Percentiles rank a stretch among this genome's conserved stretches.
phyloP scores from a whole-genome alignment of 2,329 filamentous ascomycete genomes.

The Dactylellina drechsleri region DNA sequence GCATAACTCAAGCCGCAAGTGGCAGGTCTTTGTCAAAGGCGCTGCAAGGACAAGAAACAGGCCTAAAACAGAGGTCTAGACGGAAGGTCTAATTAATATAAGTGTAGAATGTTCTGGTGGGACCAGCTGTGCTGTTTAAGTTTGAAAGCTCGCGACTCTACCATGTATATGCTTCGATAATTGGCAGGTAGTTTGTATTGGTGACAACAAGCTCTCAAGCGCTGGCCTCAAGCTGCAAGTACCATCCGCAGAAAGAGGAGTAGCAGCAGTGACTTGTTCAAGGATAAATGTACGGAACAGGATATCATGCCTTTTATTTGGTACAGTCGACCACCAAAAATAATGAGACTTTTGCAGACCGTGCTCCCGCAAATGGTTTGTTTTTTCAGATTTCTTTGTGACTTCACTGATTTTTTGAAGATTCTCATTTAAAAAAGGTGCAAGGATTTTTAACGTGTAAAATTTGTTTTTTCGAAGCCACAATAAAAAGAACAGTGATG shows the following conservation, averaged over 20 bases:
- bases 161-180: conserved; percentile 26
- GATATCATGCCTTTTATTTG: conserved; percentile 40
- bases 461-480: no score
- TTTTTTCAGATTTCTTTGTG: no score
- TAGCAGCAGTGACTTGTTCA: conserved; percentile 8
- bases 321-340: no score
- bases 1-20: conserved; percentile 43
- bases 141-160: conserved; percentile 28
- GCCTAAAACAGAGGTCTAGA: conserved; percentile 24
- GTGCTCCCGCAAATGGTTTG: no score
- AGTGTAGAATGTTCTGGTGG: conserved; percentile 16
- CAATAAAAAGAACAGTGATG: no score
- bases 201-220: conserved; percentile 33
- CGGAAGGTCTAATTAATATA: conserved; percentile 43
- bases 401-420: no score
- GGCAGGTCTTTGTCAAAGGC: conserved; percentile 47
- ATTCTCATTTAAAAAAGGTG: no score
- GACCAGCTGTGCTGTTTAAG: conserved; percentile 18
- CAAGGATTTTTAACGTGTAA: no score
- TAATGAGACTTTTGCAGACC: no score
- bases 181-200: background rate
- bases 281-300: conserved; percentile 26
- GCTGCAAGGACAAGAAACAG: conserved; percentile 42
- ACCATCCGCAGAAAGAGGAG: conserved; percentile 9
- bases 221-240: conserved; percentile 22